Conservation (phyloP, 208 protist genomes). For the Herpetomonas samuelpessoai region DNA sequence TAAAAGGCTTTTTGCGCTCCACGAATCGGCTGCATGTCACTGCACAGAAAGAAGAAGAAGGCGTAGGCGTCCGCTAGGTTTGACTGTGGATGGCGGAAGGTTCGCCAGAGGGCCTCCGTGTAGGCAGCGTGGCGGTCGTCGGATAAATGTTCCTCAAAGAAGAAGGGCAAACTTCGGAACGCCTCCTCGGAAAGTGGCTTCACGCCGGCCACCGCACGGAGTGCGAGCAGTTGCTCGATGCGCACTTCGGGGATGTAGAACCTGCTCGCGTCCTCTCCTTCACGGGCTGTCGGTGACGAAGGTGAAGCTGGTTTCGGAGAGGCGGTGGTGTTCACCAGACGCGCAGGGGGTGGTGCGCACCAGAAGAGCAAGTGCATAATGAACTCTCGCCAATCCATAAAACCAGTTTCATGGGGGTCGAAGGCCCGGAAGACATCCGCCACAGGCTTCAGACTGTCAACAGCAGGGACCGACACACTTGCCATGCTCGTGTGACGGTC, state of each 20-base stretch:
- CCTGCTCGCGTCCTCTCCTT: too few relatives aligned
- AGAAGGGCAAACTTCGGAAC: constrained; percentile 63
- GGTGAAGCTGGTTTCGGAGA: too few relatives aligned
- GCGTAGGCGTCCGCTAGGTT: constrained; percentile 39
- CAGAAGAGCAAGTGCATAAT: constrained; percentile 84
- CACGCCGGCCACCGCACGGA: constrained; percentile 29
- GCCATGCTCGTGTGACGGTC: too few relatives aligned
- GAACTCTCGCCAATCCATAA: constrained; percentile 86
- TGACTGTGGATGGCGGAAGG: constrained; percentile 41
- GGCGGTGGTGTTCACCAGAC: neutral
- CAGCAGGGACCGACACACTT: too few relatives aligned
- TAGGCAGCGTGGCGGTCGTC: constrained; percentile 54
- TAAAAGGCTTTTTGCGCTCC: constrained; percentile 85
- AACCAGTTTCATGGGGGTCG: constrained; percentile 45
- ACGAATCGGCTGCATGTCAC: constrained; percentile 73
- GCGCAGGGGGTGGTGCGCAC: constrained; percentile 48
- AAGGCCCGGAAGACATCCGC: constrained; percentile 67
- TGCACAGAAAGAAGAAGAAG: constrained; percentile 74
- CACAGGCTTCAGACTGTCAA: constrained; percentile 19
- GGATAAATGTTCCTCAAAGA: constrained; percentile 48
- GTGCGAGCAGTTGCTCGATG: constrained; percentile 52
- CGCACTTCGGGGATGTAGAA: constrained; percentile 50
- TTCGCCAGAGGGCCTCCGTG: constrained; percentile 62
- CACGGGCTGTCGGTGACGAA: too few relatives aligned
- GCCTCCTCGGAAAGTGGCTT: constrained; percentile 33